phyloP scores from a whole-genome alignment of 768 basidiomycete genomes.

The Kwoniella heveanensis region DNA sequence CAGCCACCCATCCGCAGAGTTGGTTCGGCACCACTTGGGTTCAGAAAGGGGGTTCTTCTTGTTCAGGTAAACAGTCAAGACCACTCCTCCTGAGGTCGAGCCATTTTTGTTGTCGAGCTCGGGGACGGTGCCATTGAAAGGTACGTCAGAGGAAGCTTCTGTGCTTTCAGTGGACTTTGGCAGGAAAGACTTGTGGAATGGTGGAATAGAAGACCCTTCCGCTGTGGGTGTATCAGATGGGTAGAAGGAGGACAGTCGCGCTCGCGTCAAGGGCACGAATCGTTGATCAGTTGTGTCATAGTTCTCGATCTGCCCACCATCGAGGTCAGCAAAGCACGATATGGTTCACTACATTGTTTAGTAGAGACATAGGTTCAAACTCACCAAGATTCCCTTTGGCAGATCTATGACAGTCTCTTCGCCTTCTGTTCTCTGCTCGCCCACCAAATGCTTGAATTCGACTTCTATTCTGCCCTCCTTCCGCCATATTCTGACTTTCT shows the following conservation, averaged over 20 bases:
- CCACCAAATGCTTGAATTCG: constrained; percentile 55
- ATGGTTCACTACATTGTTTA: too few species aligned
- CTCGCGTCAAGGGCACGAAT: constrained; percentile 41
- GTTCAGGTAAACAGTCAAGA: constrained; percentile 66
- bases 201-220: constrained; percentile 62
- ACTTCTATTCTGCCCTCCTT: constrained; percentile 85
- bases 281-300: constrained; percentile 52
- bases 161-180: not conserved
- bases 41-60: constrained; percentile 85
- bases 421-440: constrained; percentile 18
- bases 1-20: constrained; percentile 88
- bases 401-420: constrained; percentile 15
- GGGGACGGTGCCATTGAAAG: not conserved
- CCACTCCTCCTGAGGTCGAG: constrained; percentile 4
- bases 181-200: constrained; percentile 59
- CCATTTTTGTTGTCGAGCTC: not conserved
- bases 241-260: constrained; percentile 31
- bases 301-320: constrained; percentile 51
- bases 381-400: constrained; percentile 52
- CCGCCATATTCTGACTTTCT: constrained; percentile 76
- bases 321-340: too few species aligned
- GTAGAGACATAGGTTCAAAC: too few species aligned
- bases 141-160: not conserved
- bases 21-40: constrained; percentile 94
- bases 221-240: constrained; percentile 6